Percentiles rank a stretch among this genome's conserved stretches.
phyloP scores from a whole-genome alignment of 768 basidiomycete species.

The Boletus coccyginus region DNA sequence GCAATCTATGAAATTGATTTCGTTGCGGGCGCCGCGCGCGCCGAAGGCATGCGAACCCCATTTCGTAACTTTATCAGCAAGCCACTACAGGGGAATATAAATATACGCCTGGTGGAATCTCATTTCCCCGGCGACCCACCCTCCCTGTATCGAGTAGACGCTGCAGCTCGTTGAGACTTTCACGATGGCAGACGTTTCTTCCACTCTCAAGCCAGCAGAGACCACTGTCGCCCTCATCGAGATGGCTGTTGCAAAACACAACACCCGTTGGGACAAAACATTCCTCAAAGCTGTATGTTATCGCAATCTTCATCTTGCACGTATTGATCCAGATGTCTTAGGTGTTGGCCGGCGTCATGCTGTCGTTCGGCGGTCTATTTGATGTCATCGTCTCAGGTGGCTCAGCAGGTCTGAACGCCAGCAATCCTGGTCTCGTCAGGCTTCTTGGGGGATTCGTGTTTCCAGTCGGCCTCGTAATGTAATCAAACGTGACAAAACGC shows the following conservation, averaged over 20 bases:
- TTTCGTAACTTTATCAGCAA: constrained; percentile 8
- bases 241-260: constrained; percentile 59
- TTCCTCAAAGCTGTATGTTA: constrained; percentile 70
- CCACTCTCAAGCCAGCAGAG: constrained; percentile 56
- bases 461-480: constrained; percentile 79
- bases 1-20: neutral
- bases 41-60: neutral
- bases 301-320: neutral
- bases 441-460: constrained; percentile 67
- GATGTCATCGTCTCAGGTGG: constrained; percentile 62
- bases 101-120: constrained; percentile 1
- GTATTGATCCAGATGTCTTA: constrained; percentile 20
- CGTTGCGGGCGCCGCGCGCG: neutral
- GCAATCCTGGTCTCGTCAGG: constrained; percentile 68
- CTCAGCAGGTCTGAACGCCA: constrained; percentile 43
- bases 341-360: constrained; percentile 68
- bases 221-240: constrained; percentile 59
- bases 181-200: constrained; percentile 28
- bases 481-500: constrained; percentile 7
- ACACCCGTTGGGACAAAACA: constrained; percentile 53
- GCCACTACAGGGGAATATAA: constrained; percentile 17
- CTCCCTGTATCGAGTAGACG: constrained; percentile 6
- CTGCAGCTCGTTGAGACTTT: neutral
- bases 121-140: neutral
- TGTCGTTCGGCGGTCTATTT: constrained; percentile 75